phyloP scores from a whole-genome alignment of 2,329 filamentous ascomycete species.

The Nemania sp. region DNA sequence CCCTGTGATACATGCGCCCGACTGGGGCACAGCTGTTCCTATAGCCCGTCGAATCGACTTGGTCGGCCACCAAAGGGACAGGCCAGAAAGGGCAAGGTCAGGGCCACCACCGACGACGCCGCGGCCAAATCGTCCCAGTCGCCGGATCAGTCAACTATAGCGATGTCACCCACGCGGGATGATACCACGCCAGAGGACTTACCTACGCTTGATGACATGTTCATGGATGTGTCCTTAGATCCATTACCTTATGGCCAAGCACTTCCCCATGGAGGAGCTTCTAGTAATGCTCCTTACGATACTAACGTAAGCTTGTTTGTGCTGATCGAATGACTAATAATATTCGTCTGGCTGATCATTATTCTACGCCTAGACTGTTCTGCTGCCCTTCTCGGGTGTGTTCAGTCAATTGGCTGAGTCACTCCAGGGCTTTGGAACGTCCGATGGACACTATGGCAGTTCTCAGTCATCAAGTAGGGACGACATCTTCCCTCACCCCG shows the following conservation, averaged over 20 bases:
- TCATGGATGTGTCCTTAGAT: slow-evolving; percentile 11
- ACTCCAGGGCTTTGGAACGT: neutral
- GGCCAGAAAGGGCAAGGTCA: slow-evolving; percentile 12
- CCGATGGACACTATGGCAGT: neutral
- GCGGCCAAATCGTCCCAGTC: neutral
- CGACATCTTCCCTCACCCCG: neutral
- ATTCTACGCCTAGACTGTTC: too few species aligned
- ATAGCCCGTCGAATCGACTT: slow-evolving; percentile 20
- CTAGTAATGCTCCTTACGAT: neutral
- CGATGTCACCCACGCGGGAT: neutral
- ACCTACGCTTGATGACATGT: slow-evolving; percentile 22
- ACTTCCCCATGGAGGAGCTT: neutral
- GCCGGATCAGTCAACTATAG: neutral
- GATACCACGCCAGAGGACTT: slow-evolving; percentile 2
- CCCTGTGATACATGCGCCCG: slow-evolving; percentile 19
- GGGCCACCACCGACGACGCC: neutral
- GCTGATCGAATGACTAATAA: neutral
- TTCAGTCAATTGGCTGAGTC: slow-evolving; percentile 5
- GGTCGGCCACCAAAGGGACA: slow-evolving; percentile 17
- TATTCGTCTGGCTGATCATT: neutral
- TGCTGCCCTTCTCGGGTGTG: neutral
- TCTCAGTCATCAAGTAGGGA: neutral
- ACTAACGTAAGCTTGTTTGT: slow-evolving; percentile 5
- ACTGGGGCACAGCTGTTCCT: slow-evolving; percentile 3
- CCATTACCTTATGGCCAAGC: slow-evolving; percentile 5